Evolutionary conservation across 805 yeast genomes (phyloP), one percentile per base, ranked within the genome.

Genomic region (Kuraishia capsulata): DNA sequence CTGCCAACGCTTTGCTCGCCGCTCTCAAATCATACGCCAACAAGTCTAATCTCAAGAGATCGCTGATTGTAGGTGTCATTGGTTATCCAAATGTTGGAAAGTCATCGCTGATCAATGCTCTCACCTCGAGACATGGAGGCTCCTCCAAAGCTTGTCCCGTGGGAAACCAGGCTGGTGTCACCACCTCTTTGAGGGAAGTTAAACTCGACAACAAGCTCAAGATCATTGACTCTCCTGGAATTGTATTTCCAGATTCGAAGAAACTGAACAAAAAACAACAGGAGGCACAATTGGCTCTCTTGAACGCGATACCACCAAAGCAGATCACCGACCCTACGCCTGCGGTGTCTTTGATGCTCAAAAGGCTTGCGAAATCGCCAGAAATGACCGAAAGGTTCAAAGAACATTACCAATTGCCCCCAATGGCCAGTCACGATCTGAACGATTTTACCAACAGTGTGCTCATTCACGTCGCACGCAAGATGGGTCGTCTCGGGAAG

Each of bases 101-200:
- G 56, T 92, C 97, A 2, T 89, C 97, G n/a, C 92, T 97, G 2
- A 92, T 90, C 54, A 90, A 90, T 60, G 82, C 97, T 2, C 68
- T 90, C 47, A 78, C 87, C 3, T 72, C 85, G 39, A 79, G 92
- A 61, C 94, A 85, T 57, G 80, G 84, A 41, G 79, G 80, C 42
- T 63, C 71, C 40, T 67, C 76, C 33, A 76, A 73, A 50, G 90
- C 89, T 10, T 92, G 97, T 57, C 97, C 98, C 13, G 94, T 84
- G 24, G 98, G 98, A 37, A 94, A 94, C 55, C 92, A 84, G 64
- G 97, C 98, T 3, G 98, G 98, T 57, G 92, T 92, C 35, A 90
- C 98, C 23, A 89, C 96, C 1, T 68, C 90, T 3, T 65, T 92
- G 57, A 77, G 97, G 63, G 94, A 88, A 59, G 88, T 90, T 42